Evolutionary conservation across 805 yeast species (phyloP).

Genomic region (Ogataea nitratoaversa): DNA sequence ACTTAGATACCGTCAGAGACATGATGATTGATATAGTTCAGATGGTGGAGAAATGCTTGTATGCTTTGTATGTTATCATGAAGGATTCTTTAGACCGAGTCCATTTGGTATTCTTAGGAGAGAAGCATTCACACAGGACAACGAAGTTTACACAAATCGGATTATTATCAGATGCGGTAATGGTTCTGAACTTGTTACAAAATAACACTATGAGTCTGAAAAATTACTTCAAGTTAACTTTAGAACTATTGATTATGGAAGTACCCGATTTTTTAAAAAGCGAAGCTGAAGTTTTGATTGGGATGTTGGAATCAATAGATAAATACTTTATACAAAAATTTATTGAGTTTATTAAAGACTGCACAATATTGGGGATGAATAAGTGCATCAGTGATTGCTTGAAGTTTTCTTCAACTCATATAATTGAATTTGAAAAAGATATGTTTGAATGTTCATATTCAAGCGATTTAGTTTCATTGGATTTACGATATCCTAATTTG

Average conservation of each 20-base stretch:
- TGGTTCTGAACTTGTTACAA: constrained; percentile 14
- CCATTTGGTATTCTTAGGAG: constrained; percentile 8
- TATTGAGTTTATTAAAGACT: constrained; percentile 23
- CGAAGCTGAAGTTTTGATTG: constrained; percentile 12
- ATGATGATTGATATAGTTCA: constrained; percentile 23
- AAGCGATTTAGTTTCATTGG: constrained; percentile 11
- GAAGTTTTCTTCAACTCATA: constrained; percentile 12
- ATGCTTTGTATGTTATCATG: constrained; percentile 18
- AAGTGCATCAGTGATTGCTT: constrained; percentile 16
- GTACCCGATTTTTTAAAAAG: constrained; percentile 17
- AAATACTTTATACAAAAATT: constrained; percentile 16
- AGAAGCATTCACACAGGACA: constrained; percentile 5
- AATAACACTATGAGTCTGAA: constrained; percentile 5
- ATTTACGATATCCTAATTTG: constrained; percentile 18
- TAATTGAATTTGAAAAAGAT: constrained; percentile 20
- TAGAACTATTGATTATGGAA: constrained; percentile 11
- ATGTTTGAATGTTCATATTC: constrained; percentile 15
- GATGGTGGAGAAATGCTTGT: constrained; percentile 21
- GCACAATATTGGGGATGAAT: constrained; percentile 23
- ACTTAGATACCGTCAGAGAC: constrained; percentile 12
- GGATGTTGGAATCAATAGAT: constrained; percentile 7
- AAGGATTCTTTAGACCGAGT: constrained; percentile 12
- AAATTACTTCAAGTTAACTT: constrained; percentile 15
- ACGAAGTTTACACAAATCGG: constrained; percentile 10
- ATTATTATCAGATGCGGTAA: constrained; percentile 17